These are phyloP conservation scores for Aquilaria agallochum DNA, from an alignment of 441 rosid species.

Conservation along the genomic window DNA sequence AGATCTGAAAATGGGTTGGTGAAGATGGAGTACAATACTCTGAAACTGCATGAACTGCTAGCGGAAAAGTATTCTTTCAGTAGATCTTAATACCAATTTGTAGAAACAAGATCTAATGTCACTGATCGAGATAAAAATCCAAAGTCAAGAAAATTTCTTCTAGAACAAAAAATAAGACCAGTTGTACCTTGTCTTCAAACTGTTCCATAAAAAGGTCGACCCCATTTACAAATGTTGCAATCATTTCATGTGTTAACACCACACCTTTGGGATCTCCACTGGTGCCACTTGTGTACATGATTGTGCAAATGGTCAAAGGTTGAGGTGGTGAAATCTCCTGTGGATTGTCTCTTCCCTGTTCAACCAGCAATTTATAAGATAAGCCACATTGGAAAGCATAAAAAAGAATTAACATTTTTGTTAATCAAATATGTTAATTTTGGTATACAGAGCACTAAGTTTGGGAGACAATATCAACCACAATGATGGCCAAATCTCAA, in stretches of 20 bases:
- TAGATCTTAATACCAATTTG: background rate
- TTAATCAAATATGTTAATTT: no score
- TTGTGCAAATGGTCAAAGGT: constrained; percentile 69
- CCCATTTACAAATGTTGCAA: constrained; percentile 51
- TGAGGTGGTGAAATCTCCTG: constrained; percentile 53
- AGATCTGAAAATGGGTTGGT: no score
- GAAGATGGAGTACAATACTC: no score
- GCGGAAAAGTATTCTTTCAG: no score
- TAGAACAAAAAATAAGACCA: no score
- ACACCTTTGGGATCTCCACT: constrained; percentile 98
- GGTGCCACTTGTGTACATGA: constrained; percentile 97
- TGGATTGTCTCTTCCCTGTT: constrained; percentile 64
- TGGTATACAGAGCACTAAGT: no score
- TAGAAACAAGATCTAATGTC: background rate
- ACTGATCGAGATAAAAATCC: no score
- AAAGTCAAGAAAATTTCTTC: no score
- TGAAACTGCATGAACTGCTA: no score
- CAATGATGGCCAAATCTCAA: no score
- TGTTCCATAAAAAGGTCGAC: constrained; percentile 78
- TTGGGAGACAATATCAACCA: no score
- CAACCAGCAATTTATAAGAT: constrained; percentile 10
- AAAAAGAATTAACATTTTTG: background rate
- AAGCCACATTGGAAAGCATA: background rate
- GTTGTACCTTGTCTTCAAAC: constrained; percentile 80
- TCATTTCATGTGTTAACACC: constrained; percentile 75